A percentile compares a stretch with the other conserved stretches of the same genome.
These are phyloP conservation scores for Candida neerlandica DNA, from an alignment of 1,139 yeast species.

Conservation along the genomic window DNA sequence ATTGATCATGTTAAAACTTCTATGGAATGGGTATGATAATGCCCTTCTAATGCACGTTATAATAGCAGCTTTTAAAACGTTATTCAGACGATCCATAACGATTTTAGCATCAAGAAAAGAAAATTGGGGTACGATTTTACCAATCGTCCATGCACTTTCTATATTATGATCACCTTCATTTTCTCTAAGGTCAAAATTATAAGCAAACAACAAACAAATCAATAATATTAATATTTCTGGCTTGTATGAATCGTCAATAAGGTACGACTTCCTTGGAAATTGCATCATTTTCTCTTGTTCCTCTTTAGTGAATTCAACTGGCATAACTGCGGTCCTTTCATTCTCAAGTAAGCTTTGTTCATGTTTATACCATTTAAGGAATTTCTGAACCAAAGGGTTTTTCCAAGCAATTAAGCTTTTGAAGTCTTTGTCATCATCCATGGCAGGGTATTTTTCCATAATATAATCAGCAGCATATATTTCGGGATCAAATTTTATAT, in stretches of 20 bases:
- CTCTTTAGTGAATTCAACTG: constrained; percentile 54
- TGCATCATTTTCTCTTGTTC: constrained; percentile 70
- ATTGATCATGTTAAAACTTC: constrained; percentile 62
- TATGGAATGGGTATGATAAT: constrained; percentile 74
- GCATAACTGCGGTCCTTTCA: constrained; percentile 32
- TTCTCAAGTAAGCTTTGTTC: constrained; percentile 26
- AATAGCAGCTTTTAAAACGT: constrained; percentile 51
- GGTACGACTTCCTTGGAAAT: constrained; percentile 64
- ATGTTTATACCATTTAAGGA: constrained; percentile 52
- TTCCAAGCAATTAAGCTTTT: constrained; percentile 57
- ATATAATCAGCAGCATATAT: constrained; percentile 85
- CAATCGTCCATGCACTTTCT: constrained; percentile 94
- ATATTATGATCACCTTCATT: constrained; percentile 77
- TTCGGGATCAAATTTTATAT: constrained; percentile 81
- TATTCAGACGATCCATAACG: constrained; percentile 25
- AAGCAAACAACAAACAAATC: constrained; percentile 69
- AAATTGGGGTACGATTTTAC: constrained; percentile 79
- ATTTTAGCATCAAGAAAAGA: constrained; percentile 66
- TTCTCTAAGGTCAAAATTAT: constrained; percentile 72
- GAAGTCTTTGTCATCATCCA: constrained; percentile 58
- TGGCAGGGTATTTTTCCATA: constrained; percentile 58
- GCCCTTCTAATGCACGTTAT: constrained; percentile 71
- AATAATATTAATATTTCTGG: constrained; percentile 58
- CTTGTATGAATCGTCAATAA: constrained; percentile 52
- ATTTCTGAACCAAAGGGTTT: constrained; percentile 47